A percentile compares a stretch with the other conserved stretches of the same genome.
Conservation (phyloP, 805 yeast species). For the Myxozyma kluyveri region DNA sequence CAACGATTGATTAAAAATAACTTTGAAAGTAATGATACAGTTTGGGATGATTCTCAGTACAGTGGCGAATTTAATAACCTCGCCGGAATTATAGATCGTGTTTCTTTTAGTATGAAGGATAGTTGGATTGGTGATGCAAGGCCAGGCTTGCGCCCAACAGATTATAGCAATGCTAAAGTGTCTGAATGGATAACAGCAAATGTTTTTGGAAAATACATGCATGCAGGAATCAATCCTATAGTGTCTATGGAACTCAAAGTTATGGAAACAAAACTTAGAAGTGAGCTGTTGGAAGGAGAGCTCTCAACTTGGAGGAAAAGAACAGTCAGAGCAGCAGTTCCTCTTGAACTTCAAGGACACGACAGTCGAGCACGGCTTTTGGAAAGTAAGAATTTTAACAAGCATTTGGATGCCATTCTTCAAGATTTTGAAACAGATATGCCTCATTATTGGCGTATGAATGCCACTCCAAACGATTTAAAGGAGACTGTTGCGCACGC, state of each 20-base stretch:
- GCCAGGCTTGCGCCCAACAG: too few species aligned
- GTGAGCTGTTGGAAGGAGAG: not conserved
- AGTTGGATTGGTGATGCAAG: too few species aligned
- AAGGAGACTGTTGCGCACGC: not conserved
- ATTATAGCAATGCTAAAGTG: not conserved
- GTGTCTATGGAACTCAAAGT: conserved; percentile 1
- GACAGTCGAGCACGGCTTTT: not conserved
- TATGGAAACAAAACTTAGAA: not conserved
- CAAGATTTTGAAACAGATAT: not conserved
- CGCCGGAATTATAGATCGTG: too few species aligned
- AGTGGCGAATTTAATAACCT: too few species aligned
- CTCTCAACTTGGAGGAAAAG: conserved; percentile 1
- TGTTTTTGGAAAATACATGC: not conserved
- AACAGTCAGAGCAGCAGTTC: conserved; percentile 1
- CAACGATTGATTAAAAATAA: too few species aligned
- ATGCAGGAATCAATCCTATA: not conserved
- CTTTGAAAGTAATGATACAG: too few species aligned
- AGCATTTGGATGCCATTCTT: not conserved
- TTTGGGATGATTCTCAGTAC: too few species aligned
- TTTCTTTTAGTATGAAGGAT: too few species aligned
- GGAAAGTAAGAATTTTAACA: not conserved
- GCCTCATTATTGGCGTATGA: not conserved
- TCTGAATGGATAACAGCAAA: conserved; percentile 1
- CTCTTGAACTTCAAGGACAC: not conserved
- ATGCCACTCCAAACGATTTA: not conserved